Evolutionary conservation across 2,329 filamentous ascomycete genomes (phyloP).

Genomic region (Nemania bipapillata): DNA sequence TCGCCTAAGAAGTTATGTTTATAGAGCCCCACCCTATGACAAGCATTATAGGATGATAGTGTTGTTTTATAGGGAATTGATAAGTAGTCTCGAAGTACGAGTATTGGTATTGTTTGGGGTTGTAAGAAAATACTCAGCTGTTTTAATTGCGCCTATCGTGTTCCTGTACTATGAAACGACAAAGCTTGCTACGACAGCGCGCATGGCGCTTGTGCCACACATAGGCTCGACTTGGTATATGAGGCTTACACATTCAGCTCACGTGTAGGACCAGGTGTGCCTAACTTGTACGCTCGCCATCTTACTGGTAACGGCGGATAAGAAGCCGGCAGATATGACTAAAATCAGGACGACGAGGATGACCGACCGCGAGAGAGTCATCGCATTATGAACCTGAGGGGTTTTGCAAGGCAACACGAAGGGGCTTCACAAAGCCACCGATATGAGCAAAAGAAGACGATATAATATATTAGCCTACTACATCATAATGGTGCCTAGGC

Average conservation of each 20-base stretch:
- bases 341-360: constrained; percentile 49
- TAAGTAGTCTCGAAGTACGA: constrained; percentile 5
- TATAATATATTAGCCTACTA: background rate
- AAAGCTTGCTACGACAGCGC: constrained; percentile 25
- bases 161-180: constrained; percentile 17
- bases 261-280: too few species aligned
- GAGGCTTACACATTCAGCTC: constrained; percentile 56
- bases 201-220: constrained; percentile 19
- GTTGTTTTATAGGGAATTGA: constrained; percentile 4
- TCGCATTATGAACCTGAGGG: too few species aligned
- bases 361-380: constrained; percentile 47
- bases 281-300: constrained; percentile 56
- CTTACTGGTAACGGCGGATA: too few species aligned
- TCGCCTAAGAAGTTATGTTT: too few species aligned
- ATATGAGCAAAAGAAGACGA: constrained; percentile 34
- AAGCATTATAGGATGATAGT: too few species aligned
- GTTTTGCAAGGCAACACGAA: too few species aligned
- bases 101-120: constrained; percentile 33
- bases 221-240: constrained; percentile 46
- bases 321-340: too few species aligned
- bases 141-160: constrained; percentile 34
- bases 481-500: constrained; percentile 3
- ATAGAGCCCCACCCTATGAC: constrained; percentile 7
- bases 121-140: constrained; percentile 36
- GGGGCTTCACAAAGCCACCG: constrained; percentile 46